Conservation (phyloP, 2,329 filamentous ascomycete genomes). For the Didymosphaeria variabile region DNA sequence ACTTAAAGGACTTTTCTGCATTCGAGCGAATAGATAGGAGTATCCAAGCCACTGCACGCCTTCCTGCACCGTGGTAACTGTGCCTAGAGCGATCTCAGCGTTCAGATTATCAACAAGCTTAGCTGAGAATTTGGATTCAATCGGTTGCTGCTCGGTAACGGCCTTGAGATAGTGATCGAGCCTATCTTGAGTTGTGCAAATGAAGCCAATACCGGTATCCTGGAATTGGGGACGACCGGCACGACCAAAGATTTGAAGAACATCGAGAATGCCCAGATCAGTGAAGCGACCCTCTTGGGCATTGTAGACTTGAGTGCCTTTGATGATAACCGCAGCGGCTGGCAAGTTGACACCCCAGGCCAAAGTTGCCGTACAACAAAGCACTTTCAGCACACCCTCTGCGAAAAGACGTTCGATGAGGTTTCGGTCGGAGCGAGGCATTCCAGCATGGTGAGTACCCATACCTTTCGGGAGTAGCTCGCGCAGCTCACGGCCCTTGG, state of each 20-base stretch:
- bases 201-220: slow-evolving; percentile 97
- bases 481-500: slow-evolving; percentile 84
- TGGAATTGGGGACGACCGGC: slow-evolving; percentile 97
- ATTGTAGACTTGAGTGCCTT: slow-evolving; percentile 96
- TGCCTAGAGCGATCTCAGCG: slow-evolving; percentile 91
- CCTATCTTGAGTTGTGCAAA: slow-evolving; percentile 95
- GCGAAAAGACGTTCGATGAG: slow-evolving; percentile 92
- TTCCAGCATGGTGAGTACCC: slow-evolving; percentile 95
- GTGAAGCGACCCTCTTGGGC: slow-evolving; percentile 96
- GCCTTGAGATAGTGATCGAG: slow-evolving; percentile 89
- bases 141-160: slow-evolving; percentile 94
- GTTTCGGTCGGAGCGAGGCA: slow-evolving; percentile 93
- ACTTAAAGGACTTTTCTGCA: slow-evolving; percentile 88
- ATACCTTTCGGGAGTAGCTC: slow-evolving; percentile 91
- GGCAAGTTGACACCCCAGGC: slow-evolving; percentile 99
- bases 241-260: slow-evolving; percentile 97
- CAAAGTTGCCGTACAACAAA: slow-evolving; percentile 97
- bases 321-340: slow-evolving; percentile 95
- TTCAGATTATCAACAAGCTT: slow-evolving; percentile 97
- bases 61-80: slow-evolving; percentile 92
- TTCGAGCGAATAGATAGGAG: slow-evolving; percentile 95
- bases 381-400: slow-evolving; percentile 92
- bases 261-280: slow-evolving; percentile 94
- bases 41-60: slow-evolving; percentile 98
- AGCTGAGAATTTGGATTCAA: slow-evolving; percentile 94